phyloP scores from a whole-genome alignment of 2,329 filamentous ascomycete genomes.

The Hypoxylon sp. region DNA sequence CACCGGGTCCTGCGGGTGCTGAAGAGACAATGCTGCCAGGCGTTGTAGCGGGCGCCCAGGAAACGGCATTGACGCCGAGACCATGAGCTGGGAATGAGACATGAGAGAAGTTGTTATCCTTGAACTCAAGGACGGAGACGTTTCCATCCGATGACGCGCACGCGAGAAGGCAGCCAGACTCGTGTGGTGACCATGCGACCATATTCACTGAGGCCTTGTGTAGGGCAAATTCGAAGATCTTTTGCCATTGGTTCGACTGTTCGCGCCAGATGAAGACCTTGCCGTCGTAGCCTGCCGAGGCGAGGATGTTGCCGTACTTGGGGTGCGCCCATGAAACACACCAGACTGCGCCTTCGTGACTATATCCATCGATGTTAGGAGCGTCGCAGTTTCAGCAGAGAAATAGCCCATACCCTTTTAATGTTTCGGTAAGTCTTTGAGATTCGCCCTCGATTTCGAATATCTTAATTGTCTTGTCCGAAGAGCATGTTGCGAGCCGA shows the following conservation, averaged over 20 bases:
- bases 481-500: slow-evolving; percentile 95
- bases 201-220: slow-evolving; percentile 98
- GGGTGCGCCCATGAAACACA: slow-evolving; percentile 98
- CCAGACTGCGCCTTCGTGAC: slow-evolving; percentile 98
- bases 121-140: slow-evolving; percentile 95
- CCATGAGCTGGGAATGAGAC: slow-evolving; percentile 92
- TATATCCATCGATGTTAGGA: slow-evolving; percentile 57
- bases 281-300: slow-evolving; percentile 95
- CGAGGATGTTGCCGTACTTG: slow-evolving; percentile 98
- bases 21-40: slow-evolving; percentile 89
- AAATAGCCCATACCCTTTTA: slow-evolving; percentile 82
- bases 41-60: slow-evolving; percentile 89
- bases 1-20: slow-evolving; percentile 68
- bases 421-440: slow-evolving; percentile 89
- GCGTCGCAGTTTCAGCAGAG: slow-evolving; percentile 8
- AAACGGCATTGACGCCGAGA: slow-evolving; percentile 94
- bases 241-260: slow-evolving; percentile 81
- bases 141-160: slow-evolving; percentile 95
- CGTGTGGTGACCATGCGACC: slow-evolving; percentile 97
- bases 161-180: slow-evolving; percentile 93
- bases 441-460: slow-evolving; percentile 97
- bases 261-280: slow-evolving; percentile 99
- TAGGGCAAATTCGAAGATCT: slow-evolving; percentile 91
- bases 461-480: slow-evolving; percentile 99
- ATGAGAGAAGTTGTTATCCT: slow-evolving; percentile 93